Conservation (phyloP, 2,329 filamentous ascomycete species). For the Aspergillus brasiliensis region DNA sequence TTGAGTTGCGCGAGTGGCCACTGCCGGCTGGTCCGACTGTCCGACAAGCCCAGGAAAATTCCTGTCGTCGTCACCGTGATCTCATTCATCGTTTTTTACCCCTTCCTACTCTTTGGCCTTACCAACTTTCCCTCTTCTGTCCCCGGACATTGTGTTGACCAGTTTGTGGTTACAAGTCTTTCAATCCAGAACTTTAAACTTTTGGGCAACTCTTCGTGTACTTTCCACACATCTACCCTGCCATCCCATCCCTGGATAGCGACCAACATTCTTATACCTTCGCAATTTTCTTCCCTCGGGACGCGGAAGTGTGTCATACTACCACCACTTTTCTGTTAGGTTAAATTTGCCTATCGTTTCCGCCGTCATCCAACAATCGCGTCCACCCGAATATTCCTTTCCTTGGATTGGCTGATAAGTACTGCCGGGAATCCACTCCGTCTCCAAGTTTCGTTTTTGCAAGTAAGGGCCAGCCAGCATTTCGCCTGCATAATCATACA, state of each 20-base stretch:
- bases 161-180: slow-evolving; percentile 2
- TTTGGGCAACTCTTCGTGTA: not conserved
- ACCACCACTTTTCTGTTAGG: slow-evolving; percentile 1
- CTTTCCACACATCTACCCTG: no score
- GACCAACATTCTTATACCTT: slow-evolving; percentile 8
- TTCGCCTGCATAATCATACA: slow-evolving; percentile 16
- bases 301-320: not conserved
- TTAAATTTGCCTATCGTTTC: slow-evolving; percentile 16
- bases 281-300: slow-evolving; percentile 2
- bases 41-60: slow-evolving; percentile 28
- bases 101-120: not conserved
- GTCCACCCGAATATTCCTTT: slow-evolving; percentile 14
- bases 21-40: slow-evolving; percentile 21
- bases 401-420: slow-evolving; percentile 25
- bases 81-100: slow-evolving; percentile 30
- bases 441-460: slow-evolving; percentile 22
- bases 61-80: slow-evolving; percentile 45
- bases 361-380: slow-evolving; percentile 15
- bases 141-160: slow-evolving; percentile 1
- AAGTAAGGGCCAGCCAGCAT: slow-evolving; percentile 22
- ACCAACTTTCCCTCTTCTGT: not conserved
- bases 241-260: slow-evolving; percentile 9
- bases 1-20: slow-evolving; percentile 22
- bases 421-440: slow-evolving; percentile 23
- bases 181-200: not conserved